A percentile compares a stretch with the other conserved stretches of the same genome.
Evolutionary conservation across 2,329 filamentous ascomycete species (phyloP).

Genomic region (Daldinia sp.): DNA sequence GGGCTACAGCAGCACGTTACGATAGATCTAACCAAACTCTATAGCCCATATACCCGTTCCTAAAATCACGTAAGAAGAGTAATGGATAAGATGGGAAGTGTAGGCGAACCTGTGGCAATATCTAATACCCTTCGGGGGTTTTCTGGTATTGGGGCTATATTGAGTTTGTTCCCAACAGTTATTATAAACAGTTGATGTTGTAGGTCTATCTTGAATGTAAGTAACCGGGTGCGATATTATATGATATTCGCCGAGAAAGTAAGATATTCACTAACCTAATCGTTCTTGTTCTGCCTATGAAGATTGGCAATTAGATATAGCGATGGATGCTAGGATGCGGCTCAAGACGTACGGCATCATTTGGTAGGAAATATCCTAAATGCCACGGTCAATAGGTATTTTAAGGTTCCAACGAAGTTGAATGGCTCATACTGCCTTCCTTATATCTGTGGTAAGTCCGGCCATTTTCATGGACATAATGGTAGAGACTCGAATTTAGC

Average conservation of each 20-base stretch:
- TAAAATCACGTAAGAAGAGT: conserved; percentile 32
- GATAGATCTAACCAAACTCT: conserved; percentile 54
- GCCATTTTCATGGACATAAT: conserved; percentile 50
- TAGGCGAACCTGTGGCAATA: conserved; percentile 55
- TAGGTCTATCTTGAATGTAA: conserved; percentile 51
- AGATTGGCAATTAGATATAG: neutral
- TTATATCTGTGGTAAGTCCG: conserved; percentile 52
- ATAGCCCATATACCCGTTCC: conserved; percentile 65
- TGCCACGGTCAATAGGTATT: conserved; percentile 1
- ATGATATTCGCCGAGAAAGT: neutral
- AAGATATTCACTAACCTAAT: conserved; percentile 40
- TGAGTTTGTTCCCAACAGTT: conserved; percentile 56
- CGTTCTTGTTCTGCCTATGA: conserved; percentile 51
- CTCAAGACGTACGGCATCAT: conserved; percentile 45
- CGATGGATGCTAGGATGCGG: conserved; percentile 5
- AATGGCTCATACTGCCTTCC: conserved; percentile 48
- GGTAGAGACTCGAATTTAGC: conserved; percentile 46
- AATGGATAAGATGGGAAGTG: neutral
- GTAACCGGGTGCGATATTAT: neutral
- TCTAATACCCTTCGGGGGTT: conserved; percentile 60
- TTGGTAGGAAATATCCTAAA: conserved; percentile 52
- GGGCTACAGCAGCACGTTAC: neutral
- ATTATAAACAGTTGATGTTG: conserved; percentile 57
- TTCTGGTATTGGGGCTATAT: conserved; percentile 58
- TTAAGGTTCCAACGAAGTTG: neutral